These are phyloP conservation scores for Talaromyces sp. DNA, from an alignment of 2,329 filamentous ascomycete species.

Conservation along the genomic window DNA sequence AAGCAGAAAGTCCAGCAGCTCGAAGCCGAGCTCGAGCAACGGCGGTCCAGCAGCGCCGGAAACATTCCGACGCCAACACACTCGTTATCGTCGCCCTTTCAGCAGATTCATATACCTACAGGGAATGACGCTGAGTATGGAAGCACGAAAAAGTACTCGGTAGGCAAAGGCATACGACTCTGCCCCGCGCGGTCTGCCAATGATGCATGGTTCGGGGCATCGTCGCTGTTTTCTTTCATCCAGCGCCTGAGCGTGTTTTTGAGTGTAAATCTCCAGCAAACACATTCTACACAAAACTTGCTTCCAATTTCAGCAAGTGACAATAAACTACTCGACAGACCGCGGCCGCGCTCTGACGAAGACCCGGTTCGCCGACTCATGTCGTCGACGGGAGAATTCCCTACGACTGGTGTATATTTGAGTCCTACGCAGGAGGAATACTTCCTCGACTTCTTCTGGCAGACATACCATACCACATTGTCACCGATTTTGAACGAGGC, in stretches of 20 bases:
- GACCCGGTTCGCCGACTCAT: background rate
- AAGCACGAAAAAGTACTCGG: background rate
- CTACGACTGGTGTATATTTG: background rate
- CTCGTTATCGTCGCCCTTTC: background rate
- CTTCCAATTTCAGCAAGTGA: constrained; percentile 2
- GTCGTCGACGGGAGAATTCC: background rate
- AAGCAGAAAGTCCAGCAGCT: constrained; percentile 8
- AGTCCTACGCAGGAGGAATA: constrained; percentile 4
- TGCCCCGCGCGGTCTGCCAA: constrained; percentile 2
- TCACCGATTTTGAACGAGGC: constrained; percentile 4
- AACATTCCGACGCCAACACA: background rate
- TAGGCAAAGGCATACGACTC: background rate
- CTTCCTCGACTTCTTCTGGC: constrained; percentile 5
- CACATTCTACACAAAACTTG: background rate
- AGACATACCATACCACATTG: background rate
- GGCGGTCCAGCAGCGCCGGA: background rate
- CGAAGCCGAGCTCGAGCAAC: background rate
- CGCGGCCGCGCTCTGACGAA: background rate
- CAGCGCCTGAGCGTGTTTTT: background rate
- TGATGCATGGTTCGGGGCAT: constrained; percentile 5
- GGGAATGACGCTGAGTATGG: background rate
- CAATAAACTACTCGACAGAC: constrained; percentile 1
- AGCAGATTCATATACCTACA: background rate
- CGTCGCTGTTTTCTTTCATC: constrained; percentile 2
- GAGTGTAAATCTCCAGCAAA: background rate